Evolutionary conservation across 805 yeast genomes (phyloP), one percentile per base, ranked within the genome.

Genomic region (Lachancea cidri): DNA sequence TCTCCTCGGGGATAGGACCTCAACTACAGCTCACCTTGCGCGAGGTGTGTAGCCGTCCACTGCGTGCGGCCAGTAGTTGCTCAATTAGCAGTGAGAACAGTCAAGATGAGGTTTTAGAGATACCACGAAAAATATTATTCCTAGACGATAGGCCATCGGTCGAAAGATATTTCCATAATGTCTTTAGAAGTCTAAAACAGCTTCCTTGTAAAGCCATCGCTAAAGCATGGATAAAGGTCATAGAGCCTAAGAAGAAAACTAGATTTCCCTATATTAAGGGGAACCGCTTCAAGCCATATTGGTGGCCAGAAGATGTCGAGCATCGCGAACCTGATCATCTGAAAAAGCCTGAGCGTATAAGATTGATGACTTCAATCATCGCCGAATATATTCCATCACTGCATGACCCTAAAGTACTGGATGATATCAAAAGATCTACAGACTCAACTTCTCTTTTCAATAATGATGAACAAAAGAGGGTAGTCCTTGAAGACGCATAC

Each of bases 251-350:
- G 40, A 83, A 83, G 47, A 86, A 82, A 58, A 68, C 81, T 1
- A 60, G 64, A 17, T 72, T 64, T 49, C 91, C 91, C 3, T 83
- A 83, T 55, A 81, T 76, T 40, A 53, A 55, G 7, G 77, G 77
- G 2, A 72, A 73, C 11, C 36, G 18, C 0, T 50, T 73, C 9
- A 74, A 67, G 46, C 93, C 91, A 0, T 52, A 54, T 4, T 83
- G 89, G 89, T 83, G 93, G 93, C 89, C 89, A 0, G 29, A 33
- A 0, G 42, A 47, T 9, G 74, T 80, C 1, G 64, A 75, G 29
- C 91, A 83, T 59, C 68, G 66, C 33, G 89, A 83, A 53, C 91
- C 91, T 0, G 91, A 83, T 55, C 91, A 84, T 60, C 62, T 84
- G 43, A 70, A 67, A 43, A 83, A 79, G 54, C 63, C 61, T 1